phyloP scores from a whole-genome alignment of 2,329 filamentous ascomycete species.

The Epichloe coenophiala region DNA sequence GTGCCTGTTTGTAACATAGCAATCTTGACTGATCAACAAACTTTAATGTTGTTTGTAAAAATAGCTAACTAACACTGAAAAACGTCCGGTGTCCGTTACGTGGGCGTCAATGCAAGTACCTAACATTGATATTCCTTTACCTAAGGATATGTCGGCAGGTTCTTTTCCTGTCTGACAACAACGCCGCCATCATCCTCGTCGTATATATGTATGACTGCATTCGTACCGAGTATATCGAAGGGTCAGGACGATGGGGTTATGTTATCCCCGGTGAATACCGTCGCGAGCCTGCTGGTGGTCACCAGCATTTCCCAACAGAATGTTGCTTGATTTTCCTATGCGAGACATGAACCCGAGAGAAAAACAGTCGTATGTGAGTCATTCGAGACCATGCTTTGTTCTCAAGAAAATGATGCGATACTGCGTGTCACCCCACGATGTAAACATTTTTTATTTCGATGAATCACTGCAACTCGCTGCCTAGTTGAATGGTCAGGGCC shows the following conservation, averaged over 20 bases:
- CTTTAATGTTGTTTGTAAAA: neutral
- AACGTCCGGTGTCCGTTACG: neutral
- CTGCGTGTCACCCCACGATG: neutral
- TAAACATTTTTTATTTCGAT: neutral
- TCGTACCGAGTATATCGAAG: neutral
- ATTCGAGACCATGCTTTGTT: neutral
- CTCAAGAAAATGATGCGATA: neutral
- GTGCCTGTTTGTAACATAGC: neutral
- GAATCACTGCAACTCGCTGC: neutral
- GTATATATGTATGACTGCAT: too few species aligned
- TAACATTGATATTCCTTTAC: neutral
- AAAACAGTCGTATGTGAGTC: neutral
- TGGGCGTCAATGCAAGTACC: neutral
- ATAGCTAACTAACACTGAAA: neutral
- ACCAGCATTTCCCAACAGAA: neutral
- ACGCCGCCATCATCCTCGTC: neutral
- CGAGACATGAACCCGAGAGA: neutral
- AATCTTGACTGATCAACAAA: neutral
- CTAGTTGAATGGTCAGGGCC: neutral
- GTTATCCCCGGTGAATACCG: too few species aligned
- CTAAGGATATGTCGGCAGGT: neutral
- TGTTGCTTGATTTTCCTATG: neutral
- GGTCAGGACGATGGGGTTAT: neutral
- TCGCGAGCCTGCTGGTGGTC: neutral
- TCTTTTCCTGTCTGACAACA: neutral